These are phyloP conservation scores for Exophiala sp. DNA, from an alignment of 2,329 filamentous ascomycete genomes.

Conservation along the genomic window DNA sequence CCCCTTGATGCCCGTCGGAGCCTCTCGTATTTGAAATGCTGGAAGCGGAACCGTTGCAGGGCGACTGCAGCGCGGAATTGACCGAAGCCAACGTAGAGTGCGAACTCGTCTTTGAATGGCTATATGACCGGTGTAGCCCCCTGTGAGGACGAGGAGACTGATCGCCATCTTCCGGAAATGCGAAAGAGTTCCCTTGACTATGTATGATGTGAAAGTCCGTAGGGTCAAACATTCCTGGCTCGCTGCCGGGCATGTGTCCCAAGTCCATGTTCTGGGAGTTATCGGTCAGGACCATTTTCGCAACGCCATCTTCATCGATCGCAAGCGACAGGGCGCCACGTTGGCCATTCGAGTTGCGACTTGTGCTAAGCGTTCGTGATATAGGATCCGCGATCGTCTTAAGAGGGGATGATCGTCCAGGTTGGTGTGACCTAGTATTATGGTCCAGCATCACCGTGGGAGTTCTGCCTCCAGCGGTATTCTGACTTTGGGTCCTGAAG, in stretches of 20 bases:
- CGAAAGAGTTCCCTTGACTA: conserved; percentile 38
- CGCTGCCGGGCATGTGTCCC: conserved; percentile 38
- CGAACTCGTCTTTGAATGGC: conserved; percentile 40
- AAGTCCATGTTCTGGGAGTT: conserved; percentile 32
- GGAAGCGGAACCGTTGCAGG: conserved; percentile 35
- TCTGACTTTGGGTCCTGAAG: conserved; percentile 32
- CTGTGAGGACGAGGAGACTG: conserved; percentile 18
- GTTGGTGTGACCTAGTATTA: conserved; percentile 40
- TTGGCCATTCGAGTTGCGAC: conserved; percentile 27
- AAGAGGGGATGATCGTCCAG: conserved; percentile 40
- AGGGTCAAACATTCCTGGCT: conserved; percentile 40
- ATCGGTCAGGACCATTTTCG: conserved; percentile 38
- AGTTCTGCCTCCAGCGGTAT: conserved; percentile 29
- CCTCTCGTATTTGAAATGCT: conserved; percentile 12
- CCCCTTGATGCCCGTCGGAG: conserved; percentile 11
- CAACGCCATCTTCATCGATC: conserved; percentile 46
- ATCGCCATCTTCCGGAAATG: conserved; percentile 34
- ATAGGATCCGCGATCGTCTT: conserved; percentile 30
- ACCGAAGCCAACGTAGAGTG: conserved; percentile 39
- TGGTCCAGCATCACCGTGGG: conserved; percentile 7
- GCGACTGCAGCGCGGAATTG: conserved; percentile 39
- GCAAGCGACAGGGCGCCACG: conserved; percentile 42
- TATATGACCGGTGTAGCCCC: conserved; percentile 29
- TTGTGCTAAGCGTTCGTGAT: conserved; percentile 22
- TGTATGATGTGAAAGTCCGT: conserved; percentile 36